Base-by-base conservation (phyloP, 2,329 filamentous ascomycete genomes). In the Ascochyta lentis region DNA sequence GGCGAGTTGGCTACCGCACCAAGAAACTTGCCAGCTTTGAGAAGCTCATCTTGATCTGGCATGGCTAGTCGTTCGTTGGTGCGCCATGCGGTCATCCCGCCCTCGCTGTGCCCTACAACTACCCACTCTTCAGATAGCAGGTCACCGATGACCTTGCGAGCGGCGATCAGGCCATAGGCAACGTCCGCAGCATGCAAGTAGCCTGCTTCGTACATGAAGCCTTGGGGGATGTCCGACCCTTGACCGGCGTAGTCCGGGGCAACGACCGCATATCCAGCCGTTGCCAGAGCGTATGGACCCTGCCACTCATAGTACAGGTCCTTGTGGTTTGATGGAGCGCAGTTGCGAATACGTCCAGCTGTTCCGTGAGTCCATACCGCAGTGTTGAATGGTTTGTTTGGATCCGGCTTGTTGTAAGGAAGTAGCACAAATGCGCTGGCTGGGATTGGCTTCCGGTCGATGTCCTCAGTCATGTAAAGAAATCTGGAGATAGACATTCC, bases 191-290 rank as follows among this genome's bases (percentile, higher is more conserved):
- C 64, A n/a, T 67, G 63, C 6, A 66, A 53, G 35, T 49, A 61
- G 31, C 63, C 63, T 7, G 63, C 51, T 37, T 65, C 64, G 40
- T 67, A 65, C 64, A 63, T 65, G 41, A 67, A 67, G 16, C 64
- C 62, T 48, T 63, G 60, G 2, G 60, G 54, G 23, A 65, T 65
- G 26, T 63, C 58, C 3, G 58, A 58, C 9, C 62, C 62, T 41
- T 65, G 60, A 26, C 60, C 62, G 22, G 62, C 50, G 13, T 63
- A 66, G 48, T 68, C 64, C 7, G 64, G 62, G 31, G 55, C 60
- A 38, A 68, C 58, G 23, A 68, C 60, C 12, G 63, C 65, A 33
- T 66, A 65, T 13, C 64, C 64, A 19, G 59, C 58, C 23, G 39
- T 39, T 22, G 60, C 64, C 10, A 68, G 41, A 23, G 52, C 49